These are phyloP conservation scores for Baudoinia panamericana DNA, from an alignment of 495 filamentous ascomycete genomes.

Conservation along the genomic window DNA sequence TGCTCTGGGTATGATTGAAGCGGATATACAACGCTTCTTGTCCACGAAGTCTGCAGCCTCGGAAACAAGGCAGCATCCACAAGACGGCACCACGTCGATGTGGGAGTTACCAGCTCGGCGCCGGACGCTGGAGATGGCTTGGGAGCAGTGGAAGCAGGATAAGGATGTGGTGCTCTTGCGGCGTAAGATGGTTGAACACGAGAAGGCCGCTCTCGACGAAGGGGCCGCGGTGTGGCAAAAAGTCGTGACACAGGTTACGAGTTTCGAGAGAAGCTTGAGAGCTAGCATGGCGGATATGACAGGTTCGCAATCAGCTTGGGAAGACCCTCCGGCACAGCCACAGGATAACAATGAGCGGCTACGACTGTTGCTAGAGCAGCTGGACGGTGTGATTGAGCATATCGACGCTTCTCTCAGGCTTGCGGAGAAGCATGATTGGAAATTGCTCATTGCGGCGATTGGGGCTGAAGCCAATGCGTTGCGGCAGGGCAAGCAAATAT, in stretches of 20 bases:
- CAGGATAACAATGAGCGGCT: slow-evolving; percentile 21
- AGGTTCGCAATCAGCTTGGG: slow-evolving; percentile 5
- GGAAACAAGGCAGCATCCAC: background rate
- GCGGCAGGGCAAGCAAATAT: slow-evolving; percentile 49
- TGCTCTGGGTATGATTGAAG: slow-evolving; percentile 41
- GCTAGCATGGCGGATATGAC: slow-evolving; percentile 36
- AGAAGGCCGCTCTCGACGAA: slow-evolving; percentile 68
- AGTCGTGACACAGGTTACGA: slow-evolving; percentile 46
- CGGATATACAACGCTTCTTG: slow-evolving; percentile 39
- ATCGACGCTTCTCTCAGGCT: slow-evolving; percentile 48
- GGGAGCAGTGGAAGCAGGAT: slow-evolving; percentile 62
- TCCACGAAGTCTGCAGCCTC: background rate
- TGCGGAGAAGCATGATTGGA: slow-evolving; percentile 63
- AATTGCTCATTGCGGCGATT: slow-evolving; percentile 72
- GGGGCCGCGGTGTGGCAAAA: slow-evolving; percentile 71
- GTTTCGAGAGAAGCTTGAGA: slow-evolving; percentile 55
- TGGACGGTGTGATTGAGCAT: slow-evolving; percentile 42
- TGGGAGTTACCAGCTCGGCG: slow-evolving; percentile 50
- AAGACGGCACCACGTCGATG: background rate
- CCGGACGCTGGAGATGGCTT: slow-evolving; percentile 63
- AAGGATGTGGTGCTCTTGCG: slow-evolving; percentile 43
- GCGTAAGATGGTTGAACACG: slow-evolving; percentile 47
- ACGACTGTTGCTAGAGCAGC: slow-evolving; percentile 37
- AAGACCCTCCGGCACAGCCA: slow-evolving; percentile 1
- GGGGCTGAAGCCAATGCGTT: slow-evolving; percentile 82